Evolutionary conservation across 2,329 filamentous ascomycete genomes (phyloP).

Genomic region (Aspergillus pseudoviridinutans): DNA sequence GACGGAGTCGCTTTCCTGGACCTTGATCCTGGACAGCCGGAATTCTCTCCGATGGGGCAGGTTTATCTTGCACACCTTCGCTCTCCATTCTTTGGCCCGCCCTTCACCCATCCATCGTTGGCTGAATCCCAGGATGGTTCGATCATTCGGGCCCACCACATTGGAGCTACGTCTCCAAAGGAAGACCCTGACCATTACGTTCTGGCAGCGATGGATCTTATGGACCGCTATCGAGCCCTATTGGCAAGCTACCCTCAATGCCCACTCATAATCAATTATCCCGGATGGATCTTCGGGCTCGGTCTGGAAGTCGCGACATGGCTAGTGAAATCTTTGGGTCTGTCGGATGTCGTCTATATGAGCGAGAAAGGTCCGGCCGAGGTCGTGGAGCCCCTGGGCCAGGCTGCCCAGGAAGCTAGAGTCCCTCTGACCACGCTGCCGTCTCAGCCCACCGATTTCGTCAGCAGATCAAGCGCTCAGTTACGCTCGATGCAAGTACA

Average conservation of each 20-base stretch:
- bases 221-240: conserved; percentile 45
- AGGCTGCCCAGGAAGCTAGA: conserved; percentile 34
- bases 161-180: conserved; percentile 51
- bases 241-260: conserved; percentile 38
- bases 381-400: conserved; percentile 39
- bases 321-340: conserved; percentile 43
- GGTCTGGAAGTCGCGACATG: conserved; percentile 48
- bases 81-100: conserved; percentile 52
- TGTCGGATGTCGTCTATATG: conserved; percentile 53
- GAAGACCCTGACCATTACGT: conserved; percentile 57
- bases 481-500: conserved; percentile 57
- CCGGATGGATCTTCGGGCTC: conserved; percentile 53
- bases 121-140: conserved; percentile 31
- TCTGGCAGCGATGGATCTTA: conserved; percentile 49
- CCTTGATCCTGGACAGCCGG: conserved; percentile 56
- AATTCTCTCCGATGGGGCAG: conserved; percentile 57
- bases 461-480: conserved; percentile 48
- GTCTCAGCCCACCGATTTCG: conserved; percentile 42
- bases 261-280: conserved; percentile 55
- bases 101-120: conserved; percentile 50
- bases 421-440: conserved; percentile 44
- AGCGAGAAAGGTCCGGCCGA: conserved; percentile 46
- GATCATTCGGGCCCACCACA: conserved; percentile 50
- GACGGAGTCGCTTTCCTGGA: conserved; percentile 53
- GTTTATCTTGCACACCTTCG: conserved; percentile 53